Conservation (phyloP, 345 rosid genomes). For the Sisymbrium irio region DNA sequence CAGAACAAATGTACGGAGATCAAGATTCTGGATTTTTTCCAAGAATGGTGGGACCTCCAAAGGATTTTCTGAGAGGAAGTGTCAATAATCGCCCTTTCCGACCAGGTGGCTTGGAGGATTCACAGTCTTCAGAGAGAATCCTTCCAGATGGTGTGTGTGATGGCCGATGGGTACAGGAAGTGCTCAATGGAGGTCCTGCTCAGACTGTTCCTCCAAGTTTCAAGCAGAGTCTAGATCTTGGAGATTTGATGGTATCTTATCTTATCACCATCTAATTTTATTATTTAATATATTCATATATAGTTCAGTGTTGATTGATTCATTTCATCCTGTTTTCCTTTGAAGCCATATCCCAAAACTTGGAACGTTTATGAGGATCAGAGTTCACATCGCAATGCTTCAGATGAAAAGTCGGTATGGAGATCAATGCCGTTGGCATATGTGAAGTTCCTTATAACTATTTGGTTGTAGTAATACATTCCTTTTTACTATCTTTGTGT, state of each 20-base stretch:
- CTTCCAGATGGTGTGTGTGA: slow-evolving; percentile 70
- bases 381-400: slow-evolving; percentile 31
- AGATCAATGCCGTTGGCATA: slow-evolving; percentile 11
- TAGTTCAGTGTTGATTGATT: slow-evolving; percentile 5
- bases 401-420: slow-evolving; percentile 71
- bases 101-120: slow-evolving; percentile 89
- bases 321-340: slow-evolving; percentile 16
- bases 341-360: slow-evolving; percentile 60
- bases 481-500: not conserved
- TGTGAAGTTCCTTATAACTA: not conserved
- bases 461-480: not conserved
- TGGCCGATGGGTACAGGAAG: slow-evolving; percentile 81
- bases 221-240: slow-evolving; percentile 78
- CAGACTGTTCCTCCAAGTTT: slow-evolving; percentile 73
- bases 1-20: slow-evolving; percentile 63
- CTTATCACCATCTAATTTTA: slow-evolving; percentile 10
- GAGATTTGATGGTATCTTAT: slow-evolving; percentile 65
- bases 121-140: slow-evolving; percentile 55
- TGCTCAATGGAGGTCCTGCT: slow-evolving; percentile 70
- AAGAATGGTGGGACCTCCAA: slow-evolving; percentile 58
- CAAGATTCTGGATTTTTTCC: slow-evolving; percentile 67
- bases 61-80: slow-evolving; percentile 88
- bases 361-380: slow-evolving; percentile 78
- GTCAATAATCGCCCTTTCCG: slow-evolving; percentile 85
- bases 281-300: not conserved